Evolutionary conservation across 2,329 filamentous ascomycete species (phyloP), one percentile per base, ranked within the genome.

Genomic region (Diaporthe sp.): DNA sequence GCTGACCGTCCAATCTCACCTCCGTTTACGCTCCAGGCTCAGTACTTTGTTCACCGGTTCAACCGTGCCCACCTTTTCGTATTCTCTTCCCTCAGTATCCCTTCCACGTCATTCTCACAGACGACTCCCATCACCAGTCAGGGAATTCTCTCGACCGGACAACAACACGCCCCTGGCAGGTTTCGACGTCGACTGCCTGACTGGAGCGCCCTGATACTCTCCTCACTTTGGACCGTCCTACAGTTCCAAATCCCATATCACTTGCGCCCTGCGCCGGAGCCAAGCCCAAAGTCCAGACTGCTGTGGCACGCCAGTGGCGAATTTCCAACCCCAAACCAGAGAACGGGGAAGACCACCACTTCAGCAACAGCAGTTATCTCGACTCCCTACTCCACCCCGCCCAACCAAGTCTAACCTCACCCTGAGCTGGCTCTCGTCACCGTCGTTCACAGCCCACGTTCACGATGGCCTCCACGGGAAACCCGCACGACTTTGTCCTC

Each of bases 401-500:
- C 61, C 42, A 15, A 22, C 59, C 42, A 49, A 65, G 28, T 49
- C 19, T 28, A 57, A 53, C 39, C 15, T 69, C 53, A 57, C 44
- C 44, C 10, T 55, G 59, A 34, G 46, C 51, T 57, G 58, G 34
- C 58, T 55, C n/a, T 65, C 25, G 65, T 74, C 34, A 34, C n/a
- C 59, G 19, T 71, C 58, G 58, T 59, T 57, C 42, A 42, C 44
- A 53, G 68, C 73, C 76, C 73, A 69, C 73, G 72, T 74, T 79
- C 80, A 79, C 79, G 73, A 91, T 91, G 89, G 85, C 89, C 77
- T 89, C 88, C 79, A 86, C 88, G 74, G 85, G 84, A 73, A 83
- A 86, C 75, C 86, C 88, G 78, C 84, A 87, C 77, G 89, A 90
- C 81, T 92, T 94, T 82, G 91, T 92, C 81, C 89, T 95, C 79